Conservation (phyloP, 2,329 filamentous ascomycete species). For the Pyricularia pennisetigena region DNA sequence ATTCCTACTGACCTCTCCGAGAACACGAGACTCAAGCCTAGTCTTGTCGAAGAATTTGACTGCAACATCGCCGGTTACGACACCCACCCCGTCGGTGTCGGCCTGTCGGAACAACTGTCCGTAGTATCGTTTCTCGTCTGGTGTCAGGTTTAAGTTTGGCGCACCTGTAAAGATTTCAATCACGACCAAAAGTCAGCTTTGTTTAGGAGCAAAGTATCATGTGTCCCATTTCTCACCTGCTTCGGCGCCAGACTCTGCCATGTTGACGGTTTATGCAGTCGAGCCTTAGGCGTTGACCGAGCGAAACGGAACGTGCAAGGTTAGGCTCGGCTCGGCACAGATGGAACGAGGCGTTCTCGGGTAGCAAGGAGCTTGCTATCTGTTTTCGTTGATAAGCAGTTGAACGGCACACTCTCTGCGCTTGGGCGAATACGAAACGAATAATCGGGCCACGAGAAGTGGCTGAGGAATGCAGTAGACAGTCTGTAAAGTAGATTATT, state of each 20-base stretch:
- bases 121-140: conserved; percentile 90
- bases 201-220: background rate
- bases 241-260: conserved; percentile 4
- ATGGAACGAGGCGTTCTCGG: background rate
- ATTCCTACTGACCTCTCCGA: conserved; percentile 63
- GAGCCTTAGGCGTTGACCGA: background rate
- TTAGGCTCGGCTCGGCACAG: background rate
- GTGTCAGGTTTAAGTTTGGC: conserved; percentile 72
- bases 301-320: background rate
- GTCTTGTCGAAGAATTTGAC: conserved; percentile 99
- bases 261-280: background rate
- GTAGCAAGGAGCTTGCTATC: background rate
- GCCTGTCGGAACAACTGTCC: conserved; percentile 88
- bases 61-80: conserved; percentile 91
- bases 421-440: background rate
- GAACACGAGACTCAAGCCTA: conserved; percentile 69
- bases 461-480: background rate
- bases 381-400: background rate
- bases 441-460: background rate
- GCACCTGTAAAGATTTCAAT: conserved; percentile 26
- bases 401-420: background rate
- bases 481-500: background rate
- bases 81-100: conserved; percentile 82
- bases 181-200: background rate
- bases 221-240: background rate